A percentile compares a stretch with the other conserved stretches of the same genome.
phyloP scores from a whole-genome alignment of 2,329 filamentous ascomycete genomes.

The Drechslerella stenobrocha region DNA sequence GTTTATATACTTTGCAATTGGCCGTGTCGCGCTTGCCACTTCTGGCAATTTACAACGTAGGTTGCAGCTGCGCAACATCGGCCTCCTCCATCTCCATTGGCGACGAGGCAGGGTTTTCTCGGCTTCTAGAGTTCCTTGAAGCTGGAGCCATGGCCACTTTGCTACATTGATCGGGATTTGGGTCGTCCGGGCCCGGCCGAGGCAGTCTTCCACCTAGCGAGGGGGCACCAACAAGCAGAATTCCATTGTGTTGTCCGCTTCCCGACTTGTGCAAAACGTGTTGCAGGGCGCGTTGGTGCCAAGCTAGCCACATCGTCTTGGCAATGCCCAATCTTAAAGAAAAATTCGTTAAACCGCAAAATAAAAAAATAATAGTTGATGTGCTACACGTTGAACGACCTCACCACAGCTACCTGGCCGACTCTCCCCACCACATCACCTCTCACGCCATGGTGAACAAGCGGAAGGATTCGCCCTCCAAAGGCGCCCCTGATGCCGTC shows the following conservation, averaged over 20 bases:
- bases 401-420: slow-evolving; percentile 9
- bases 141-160: neutral
- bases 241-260: too few relatives aligned
- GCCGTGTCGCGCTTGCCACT: neutral
- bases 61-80: neutral
- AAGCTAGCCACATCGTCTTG: neutral
- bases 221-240: too few relatives aligned
- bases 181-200: slow-evolving; percentile 1
- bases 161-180: neutral
- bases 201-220: too few relatives aligned
- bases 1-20: slow-evolving; percentile 4
- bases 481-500: slow-evolving; percentile 26
- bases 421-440: neutral
- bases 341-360: neutral
- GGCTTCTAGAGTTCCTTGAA: neutral
- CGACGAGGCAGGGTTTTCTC: neutral
- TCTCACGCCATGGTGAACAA: slow-evolving; percentile 32
- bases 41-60: neutral
- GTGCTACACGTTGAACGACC: slow-evolving; percentile 6
- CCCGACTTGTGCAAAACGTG: too few relatives aligned
- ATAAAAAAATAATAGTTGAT: neutral
- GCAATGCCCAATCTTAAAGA: neutral
- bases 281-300: too few relatives aligned
- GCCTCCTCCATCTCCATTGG: neutral
- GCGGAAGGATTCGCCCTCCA: slow-evolving; percentile 41